These are phyloP conservation scores for Lantana camara DNA, from an alignment of 257 asterid genomes.

Conservation along the genomic window DNA sequence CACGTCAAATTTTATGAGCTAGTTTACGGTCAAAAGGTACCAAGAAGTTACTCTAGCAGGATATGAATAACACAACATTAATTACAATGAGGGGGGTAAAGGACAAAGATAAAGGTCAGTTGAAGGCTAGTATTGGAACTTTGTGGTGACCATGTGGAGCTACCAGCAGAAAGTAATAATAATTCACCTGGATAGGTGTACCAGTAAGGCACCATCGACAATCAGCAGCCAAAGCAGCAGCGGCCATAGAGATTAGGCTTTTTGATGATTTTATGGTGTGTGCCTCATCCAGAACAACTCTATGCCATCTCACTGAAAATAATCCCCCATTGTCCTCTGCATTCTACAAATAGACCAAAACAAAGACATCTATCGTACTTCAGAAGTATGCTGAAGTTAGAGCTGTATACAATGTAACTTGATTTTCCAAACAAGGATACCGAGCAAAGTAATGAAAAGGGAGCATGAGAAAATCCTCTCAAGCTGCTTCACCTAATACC, in stretches of 20 bases:
- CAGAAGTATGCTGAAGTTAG: slow-evolving; percentile 16
- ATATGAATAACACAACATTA: slow-evolving; percentile 10
- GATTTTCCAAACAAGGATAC: background rate
- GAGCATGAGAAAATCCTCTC: slow-evolving; percentile 11
- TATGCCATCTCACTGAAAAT: slow-evolving; percentile 82
- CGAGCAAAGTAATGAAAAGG: slow-evolving; percentile 5
- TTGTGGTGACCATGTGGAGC: slow-evolving; percentile 14
- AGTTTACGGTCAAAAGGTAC: slow-evolving; percentile 1
- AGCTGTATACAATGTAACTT: background rate
- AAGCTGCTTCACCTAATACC: slow-evolving; percentile 50
- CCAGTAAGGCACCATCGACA: slow-evolving; percentile 99
- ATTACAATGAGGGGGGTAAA: slow-evolving; percentile 19
- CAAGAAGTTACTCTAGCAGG: slow-evolving; percentile 12
- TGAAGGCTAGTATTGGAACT: background rate
- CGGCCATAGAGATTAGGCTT: slow-evolving; percentile 93
- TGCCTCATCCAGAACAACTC: slow-evolving; percentile 96
- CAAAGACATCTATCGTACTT: background rate
- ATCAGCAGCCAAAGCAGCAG: slow-evolving; percentile 83
- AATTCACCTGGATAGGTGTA: slow-evolving; percentile 91
- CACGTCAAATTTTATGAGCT: background rate
- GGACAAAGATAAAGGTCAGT: slow-evolving; percentile 12
- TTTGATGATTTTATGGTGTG: slow-evolving; percentile 95
- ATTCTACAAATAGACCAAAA: slow-evolving; percentile 46
- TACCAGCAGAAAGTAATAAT: background rate
- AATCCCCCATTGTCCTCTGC: slow-evolving; percentile 78